These are phyloP conservation scores for Hygrophorus pudorinus DNA, from an alignment of 768 basidiomycete species.

Conservation along the genomic window DNA sequence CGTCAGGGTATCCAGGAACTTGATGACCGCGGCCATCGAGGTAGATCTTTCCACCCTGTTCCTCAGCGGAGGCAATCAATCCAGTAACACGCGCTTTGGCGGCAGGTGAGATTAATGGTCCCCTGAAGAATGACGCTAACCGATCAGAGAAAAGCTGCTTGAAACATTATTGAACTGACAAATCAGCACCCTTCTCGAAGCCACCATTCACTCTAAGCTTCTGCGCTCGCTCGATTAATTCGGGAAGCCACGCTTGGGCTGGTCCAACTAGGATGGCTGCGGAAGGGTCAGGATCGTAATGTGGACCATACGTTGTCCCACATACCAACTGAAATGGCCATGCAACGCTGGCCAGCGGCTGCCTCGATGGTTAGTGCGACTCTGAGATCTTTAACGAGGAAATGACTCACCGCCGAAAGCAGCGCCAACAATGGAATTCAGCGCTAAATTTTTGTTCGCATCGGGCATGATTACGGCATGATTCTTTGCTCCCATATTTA, in stretches of 20 bases:
- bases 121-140: conserved; percentile 27
- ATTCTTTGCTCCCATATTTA: conserved; percentile 89
- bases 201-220: conserved; percentile 81
- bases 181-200: conserved; percentile 77
- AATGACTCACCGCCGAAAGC: conserved; percentile 69
- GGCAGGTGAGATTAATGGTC: conserved; percentile 72
- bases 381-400: conserved; percentile 5
- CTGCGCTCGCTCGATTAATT: conserved; percentile 72
- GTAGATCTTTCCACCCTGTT: conserved; percentile 77
- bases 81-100: conserved; percentile 70
- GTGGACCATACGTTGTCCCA: conserved; percentile 14
- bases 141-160: conserved; percentile 1
- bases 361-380: conserved; percentile 9
- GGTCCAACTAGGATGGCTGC: conserved; percentile 76
- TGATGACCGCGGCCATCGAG: conserved; percentile 73
- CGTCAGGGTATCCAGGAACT: conserved; percentile 69
- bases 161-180: conserved; percentile 33
- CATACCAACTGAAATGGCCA: conserved; percentile 86
- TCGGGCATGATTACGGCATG: conserved; percentile 92
- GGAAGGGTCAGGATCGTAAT: neutral
- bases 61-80: conserved; percentile 63
- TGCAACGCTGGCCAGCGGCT: conserved; percentile 96
- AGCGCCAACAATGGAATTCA: conserved; percentile 89
- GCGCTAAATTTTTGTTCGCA: conserved; percentile 84
- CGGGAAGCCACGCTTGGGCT: conserved; percentile 73